Evolutionary conservation across 2,329 filamentous ascomycete genomes (phyloP).

Genomic region (Epichloe coenophiala): DNA sequence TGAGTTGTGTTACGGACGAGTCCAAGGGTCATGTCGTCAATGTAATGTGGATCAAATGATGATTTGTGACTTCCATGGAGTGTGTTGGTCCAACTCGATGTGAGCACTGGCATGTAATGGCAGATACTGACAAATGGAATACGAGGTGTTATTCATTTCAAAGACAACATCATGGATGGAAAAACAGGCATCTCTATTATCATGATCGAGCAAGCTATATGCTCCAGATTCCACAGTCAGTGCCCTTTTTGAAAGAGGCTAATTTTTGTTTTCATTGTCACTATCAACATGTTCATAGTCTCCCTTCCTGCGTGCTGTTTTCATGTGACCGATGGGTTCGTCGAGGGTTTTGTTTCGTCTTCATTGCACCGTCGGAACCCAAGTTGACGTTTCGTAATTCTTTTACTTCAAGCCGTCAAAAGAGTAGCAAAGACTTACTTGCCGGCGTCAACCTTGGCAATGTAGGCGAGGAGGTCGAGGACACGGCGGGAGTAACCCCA

Average conservation of each 20-base stretch:
- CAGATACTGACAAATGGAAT: no score
- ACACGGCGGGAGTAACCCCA: conserved; percentile 98
- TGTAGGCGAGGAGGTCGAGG: conserved; percentile 66
- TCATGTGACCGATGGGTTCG: background rate
- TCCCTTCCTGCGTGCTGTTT: background rate
- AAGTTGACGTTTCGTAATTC: background rate
- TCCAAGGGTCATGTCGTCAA: no score
- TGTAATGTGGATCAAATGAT: no score
- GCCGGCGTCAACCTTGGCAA: conserved; percentile 60
- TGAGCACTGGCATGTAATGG: no score
- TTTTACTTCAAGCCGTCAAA: background rate
- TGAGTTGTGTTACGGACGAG: no score
- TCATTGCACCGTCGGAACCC: background rate
- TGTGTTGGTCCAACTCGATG: no score
- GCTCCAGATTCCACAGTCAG: background rate
- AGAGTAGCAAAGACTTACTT: conserved; percentile 24
- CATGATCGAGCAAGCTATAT: conserved; percentile 1
- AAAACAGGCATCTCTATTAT: conserved; percentile 5
- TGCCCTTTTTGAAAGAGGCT: background rate
- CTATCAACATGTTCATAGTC: background rate
- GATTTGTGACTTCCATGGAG: no score
- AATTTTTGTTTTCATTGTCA: background rate
- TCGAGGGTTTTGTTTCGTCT: background rate
- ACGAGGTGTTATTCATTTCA: background rate
- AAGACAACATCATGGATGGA: background rate